These are phyloP conservation scores for Xylaria flabelliformis DNA, from an alignment of 495 filamentous ascomycete genomes.

Conservation along the genomic window DNA sequence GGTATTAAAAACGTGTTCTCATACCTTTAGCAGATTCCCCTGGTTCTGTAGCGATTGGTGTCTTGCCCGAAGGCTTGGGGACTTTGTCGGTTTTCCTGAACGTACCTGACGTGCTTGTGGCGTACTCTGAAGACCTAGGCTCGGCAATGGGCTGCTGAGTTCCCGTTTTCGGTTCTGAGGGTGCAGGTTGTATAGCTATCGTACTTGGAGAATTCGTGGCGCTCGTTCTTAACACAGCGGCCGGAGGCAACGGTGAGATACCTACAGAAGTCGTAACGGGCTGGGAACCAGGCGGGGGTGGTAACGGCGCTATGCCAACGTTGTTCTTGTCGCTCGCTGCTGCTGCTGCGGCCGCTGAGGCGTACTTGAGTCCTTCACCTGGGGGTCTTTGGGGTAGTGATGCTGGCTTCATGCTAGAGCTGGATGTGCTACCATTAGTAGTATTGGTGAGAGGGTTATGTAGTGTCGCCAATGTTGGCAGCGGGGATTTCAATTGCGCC, in stretches of 20 bases:
- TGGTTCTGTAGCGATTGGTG: slow-evolving; percentile 41
- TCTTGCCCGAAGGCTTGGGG: slow-evolving; percentile 48
- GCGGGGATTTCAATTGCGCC: slow-evolving; percentile 88
- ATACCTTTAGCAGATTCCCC: slow-evolving; percentile 49
- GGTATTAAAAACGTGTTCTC: slow-evolving; percentile 28
- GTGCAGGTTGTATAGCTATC: slow-evolving; percentile 47
- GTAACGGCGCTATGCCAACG: slow-evolving; percentile 90
- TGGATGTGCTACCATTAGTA: slow-evolving; percentile 61
- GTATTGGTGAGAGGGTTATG: slow-evolving; percentile 70
- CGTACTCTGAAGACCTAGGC: slow-evolving; percentile 31
- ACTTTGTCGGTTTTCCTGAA: slow-evolving; percentile 50
- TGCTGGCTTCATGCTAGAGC: slow-evolving; percentile 82
- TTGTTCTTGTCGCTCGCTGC: slow-evolving; percentile 95
- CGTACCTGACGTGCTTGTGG: slow-evolving; percentile 28
- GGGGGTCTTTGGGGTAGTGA: slow-evolving; percentile 82
- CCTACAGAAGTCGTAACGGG: slow-evolving; percentile 42
- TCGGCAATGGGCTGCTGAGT: slow-evolving; percentile 38
- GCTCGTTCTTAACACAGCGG: slow-evolving; percentile 48
- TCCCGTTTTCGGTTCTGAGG: slow-evolving; percentile 43
- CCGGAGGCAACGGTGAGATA: slow-evolving; percentile 58
- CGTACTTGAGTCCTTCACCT: slow-evolving; percentile 93
- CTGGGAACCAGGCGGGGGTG: slow-evolving; percentile 77
- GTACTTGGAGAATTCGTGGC: slow-evolving; percentile 52
- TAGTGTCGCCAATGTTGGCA: slow-evolving; percentile 87
- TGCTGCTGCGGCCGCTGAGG: slow-evolving; percentile 92